phyloP scores from a whole-genome alignment of 106 monocot species.

The Dioscorea dumetorum region DNA sequence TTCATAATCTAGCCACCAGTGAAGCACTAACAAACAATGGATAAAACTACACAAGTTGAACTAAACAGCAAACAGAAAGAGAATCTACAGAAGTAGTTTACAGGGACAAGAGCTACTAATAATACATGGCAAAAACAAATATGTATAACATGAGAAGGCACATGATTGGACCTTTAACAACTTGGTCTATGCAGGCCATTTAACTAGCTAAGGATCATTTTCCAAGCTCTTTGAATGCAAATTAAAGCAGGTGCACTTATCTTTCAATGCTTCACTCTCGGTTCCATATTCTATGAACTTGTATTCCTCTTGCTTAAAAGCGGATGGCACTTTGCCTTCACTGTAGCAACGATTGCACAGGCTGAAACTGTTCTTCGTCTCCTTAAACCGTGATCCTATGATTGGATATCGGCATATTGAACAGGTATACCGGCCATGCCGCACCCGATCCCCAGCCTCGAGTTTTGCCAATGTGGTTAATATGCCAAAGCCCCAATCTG shows the following conservation, averaged over 20 bases:
- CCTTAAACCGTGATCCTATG: constrained; percentile 90
- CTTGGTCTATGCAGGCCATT: constrained; percentile 3
- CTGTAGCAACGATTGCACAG: constrained; percentile 90
- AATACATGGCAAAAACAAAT: constrained; percentile 17
- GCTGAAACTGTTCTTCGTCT: constrained; percentile 69
- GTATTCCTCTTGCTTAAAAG: constrained; percentile 84
- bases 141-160: constrained; percentile 9
- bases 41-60: constrained; percentile 14
- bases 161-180: not conserved
- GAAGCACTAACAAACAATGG: constrained; percentile 5
- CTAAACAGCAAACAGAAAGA: constrained; percentile 13
- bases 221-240: constrained; percentile 48
- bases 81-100: constrained; percentile 29
- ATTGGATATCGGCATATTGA: constrained; percentile 87
- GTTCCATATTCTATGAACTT: constrained; percentile 90
- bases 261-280: constrained; percentile 80
- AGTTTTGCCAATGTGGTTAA: constrained; percentile 83
- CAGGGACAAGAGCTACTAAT: constrained; percentile 15
- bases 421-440: constrained; percentile 74
- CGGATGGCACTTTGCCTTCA: constrained; percentile 93
- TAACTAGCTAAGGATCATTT: constrained; percentile 38
- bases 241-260: constrained; percentile 90
- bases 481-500: constrained; percentile 97
- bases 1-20: not conserved
- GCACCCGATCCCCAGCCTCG: constrained; percentile 69